Percentiles rank a stretch among this genome's conserved stretches.
Evolutionary conservation across 2,329 filamentous ascomycete genomes (phyloP).

Genomic region (Sclerotinia sclerotiorum): DNA sequence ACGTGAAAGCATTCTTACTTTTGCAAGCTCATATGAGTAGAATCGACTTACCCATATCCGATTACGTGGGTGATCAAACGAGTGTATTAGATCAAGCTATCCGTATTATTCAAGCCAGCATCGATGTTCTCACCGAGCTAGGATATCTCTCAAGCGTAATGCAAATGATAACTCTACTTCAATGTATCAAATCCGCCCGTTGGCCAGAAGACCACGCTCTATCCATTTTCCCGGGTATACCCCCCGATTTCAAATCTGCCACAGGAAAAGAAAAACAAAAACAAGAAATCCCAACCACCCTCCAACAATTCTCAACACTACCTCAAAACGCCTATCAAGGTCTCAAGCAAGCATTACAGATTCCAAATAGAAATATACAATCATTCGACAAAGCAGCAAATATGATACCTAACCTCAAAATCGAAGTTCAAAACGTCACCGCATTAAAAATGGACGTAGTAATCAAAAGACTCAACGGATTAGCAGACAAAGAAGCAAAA

Average conservation of each 20-base stretch:
- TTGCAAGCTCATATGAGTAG: constrained; percentile 94
- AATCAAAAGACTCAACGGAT: constrained; percentile 65
- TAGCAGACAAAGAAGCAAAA: constrained; percentile 64
- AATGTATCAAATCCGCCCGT: constrained; percentile 87
- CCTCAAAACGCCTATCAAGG: constrained; percentile 41
- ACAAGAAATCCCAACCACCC: constrained; percentile 40
- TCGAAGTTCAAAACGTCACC: constrained; percentile 61
- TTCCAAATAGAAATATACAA: constrained; percentile 50
- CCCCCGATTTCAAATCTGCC: constrained; percentile 39
- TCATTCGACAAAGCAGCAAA: constrained; percentile 58
- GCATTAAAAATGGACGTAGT: constrained; percentile 62
- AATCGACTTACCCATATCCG: constrained; percentile 87
- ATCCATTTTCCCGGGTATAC: constrained; percentile 75
- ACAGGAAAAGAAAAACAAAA: background rate
- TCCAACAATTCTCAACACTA: constrained; percentile 38
- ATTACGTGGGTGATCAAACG: constrained; percentile 93
- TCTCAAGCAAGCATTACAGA: constrained; percentile 52
- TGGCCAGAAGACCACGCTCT: constrained; percentile 84
- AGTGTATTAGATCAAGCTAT: constrained; percentile 92
- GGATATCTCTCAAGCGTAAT: constrained; percentile 74
- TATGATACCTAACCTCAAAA: constrained; percentile 66
- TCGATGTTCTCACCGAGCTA: constrained; percentile 91
- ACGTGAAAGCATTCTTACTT: constrained; percentile 92
- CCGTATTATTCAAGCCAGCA: constrained; percentile 91
- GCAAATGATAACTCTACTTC: constrained; percentile 80